phyloP scores from a whole-genome alignment of 2,329 filamentous ascomycete genomes.

The Monosporascus sp. region DNA sequence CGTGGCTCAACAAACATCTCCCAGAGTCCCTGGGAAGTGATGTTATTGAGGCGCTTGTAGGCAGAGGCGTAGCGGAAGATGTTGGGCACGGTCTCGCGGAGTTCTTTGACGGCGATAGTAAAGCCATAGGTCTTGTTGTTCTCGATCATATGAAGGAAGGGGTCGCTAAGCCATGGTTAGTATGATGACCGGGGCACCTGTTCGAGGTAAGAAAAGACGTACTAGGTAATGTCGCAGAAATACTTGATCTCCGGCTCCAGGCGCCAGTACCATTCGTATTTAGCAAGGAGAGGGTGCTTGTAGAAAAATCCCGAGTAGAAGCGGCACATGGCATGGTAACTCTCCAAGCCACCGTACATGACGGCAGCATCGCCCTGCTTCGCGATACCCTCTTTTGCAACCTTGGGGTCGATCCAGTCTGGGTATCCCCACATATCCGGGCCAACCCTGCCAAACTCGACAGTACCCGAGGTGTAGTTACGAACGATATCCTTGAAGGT shows the following conservation, averaged over 20 bases:
- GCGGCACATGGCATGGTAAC: conserved; percentile 98
- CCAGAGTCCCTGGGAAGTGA: conserved; percentile 90
- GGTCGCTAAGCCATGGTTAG: conserved; percentile 57
- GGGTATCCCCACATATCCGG: conserved; percentile 92
- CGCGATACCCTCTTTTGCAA: conserved; percentile 90
- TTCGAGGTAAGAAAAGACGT: conserved; percentile 29
- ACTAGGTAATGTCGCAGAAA: conserved; percentile 99
- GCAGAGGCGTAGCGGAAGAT: conserved; percentile 98
- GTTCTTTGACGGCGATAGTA: conserved; percentile 96
- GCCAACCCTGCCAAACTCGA: conserved; percentile 93
- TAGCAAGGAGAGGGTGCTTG: conserved; percentile 88
- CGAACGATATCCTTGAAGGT: conserved; percentile 82
- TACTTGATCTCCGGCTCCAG: conserved; percentile 99
- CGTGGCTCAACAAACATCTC: conserved; percentile 91
- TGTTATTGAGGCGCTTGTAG: conserved; percentile 87
- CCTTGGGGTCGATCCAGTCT: conserved; percentile 90
- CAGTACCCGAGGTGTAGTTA: conserved; percentile 81
- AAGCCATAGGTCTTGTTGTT: conserved; percentile 98
- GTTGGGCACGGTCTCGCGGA: conserved; percentile 95
- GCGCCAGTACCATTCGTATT: conserved; percentile 99
- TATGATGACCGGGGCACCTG: neutral
- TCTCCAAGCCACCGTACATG: conserved; percentile 99
- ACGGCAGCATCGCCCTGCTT: conserved; percentile 96
- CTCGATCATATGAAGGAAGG: conserved; percentile 91
- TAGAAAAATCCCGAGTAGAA: conserved; percentile 99